phyloP scores from a whole-genome alignment of 192 early-diverging fungal species.

The Endogone sp. region DNA sequence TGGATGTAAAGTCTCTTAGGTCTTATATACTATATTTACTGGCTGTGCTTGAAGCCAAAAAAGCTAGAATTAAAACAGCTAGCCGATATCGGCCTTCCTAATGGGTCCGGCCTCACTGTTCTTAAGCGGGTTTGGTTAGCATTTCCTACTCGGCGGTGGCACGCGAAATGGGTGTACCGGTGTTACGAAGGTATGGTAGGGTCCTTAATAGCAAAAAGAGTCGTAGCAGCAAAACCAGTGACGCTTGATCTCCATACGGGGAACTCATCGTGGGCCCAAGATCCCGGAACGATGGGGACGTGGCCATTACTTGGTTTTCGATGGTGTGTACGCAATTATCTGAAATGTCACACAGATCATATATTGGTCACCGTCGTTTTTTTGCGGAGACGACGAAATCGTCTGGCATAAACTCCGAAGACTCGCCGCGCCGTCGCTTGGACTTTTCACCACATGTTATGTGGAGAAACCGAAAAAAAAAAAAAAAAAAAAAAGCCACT shows the following conservation, averaged over 20 bases:
- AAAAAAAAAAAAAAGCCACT: too few species aligned
- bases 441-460: too few species aligned
- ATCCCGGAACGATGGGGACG: neutral
- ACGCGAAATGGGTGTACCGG: neutral
- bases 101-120: neutral
- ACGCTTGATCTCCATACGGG: neutral
- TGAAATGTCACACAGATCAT: neutral
- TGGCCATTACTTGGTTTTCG: neutral
- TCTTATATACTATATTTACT: too few species aligned
- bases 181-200: neutral
- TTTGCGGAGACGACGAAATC: neutral
- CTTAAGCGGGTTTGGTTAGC: neutral
- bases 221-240: too few species aligned
- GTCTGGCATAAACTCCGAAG: neutral
- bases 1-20: neutral
- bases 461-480: too few species aligned
- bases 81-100: too few species aligned
- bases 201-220: too few species aligned
- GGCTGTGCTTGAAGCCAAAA: too few species aligned
- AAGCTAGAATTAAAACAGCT: too few species aligned
- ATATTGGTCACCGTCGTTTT: neutral
- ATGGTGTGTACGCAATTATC: neutral
- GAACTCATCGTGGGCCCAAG: neutral
- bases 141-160: neutral
- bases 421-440: too few species aligned